phyloP scores from a whole-genome alignment of 768 basidiomycete species.

The Tricholoma bakamatsutake region DNA sequence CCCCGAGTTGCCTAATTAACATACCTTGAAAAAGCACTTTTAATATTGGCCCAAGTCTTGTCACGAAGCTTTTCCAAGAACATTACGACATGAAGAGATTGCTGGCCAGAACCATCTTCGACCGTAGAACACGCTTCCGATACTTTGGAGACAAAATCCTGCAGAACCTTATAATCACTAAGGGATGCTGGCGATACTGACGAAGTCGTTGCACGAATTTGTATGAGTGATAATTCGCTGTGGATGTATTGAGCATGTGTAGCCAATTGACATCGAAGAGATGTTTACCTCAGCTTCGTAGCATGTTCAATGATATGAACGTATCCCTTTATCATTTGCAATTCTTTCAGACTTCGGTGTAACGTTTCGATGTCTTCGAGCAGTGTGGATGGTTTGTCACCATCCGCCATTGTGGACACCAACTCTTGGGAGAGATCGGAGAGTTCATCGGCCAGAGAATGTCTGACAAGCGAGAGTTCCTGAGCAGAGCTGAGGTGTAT shows the following conservation, averaged over 20 bases:
- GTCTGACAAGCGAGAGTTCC: slow-evolving; percentile 69
- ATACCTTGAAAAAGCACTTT: slow-evolving; percentile 55
- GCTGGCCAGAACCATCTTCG: slow-evolving; percentile 41
- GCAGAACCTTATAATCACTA: slow-evolving; percentile 53
- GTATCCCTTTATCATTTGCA: slow-evolving; percentile 73
- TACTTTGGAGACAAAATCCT: slow-evolving; percentile 53
- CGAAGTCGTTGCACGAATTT: slow-evolving; percentile 35
- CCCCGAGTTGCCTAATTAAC: slow-evolving; percentile 18
- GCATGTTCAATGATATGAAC: slow-evolving; percentile 68
- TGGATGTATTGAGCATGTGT: background rate
- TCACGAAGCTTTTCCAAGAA: slow-evolving; percentile 62
- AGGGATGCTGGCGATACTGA: slow-evolving; percentile 41
- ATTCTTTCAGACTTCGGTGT: slow-evolving; percentile 70
- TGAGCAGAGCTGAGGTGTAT: slow-evolving; percentile 58
- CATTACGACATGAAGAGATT: slow-evolving; percentile 50
- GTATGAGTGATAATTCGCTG: slow-evolving; percentile 55
- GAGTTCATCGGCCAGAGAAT: slow-evolving; percentile 75
- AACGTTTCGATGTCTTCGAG: slow-evolving; percentile 79
- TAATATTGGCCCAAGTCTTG: slow-evolving; percentile 76
- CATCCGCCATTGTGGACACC: slow-evolving; percentile 46
- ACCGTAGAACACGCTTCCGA: slow-evolving; percentile 36
- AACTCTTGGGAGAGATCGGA: slow-evolving; percentile 60
- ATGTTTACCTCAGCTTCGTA: slow-evolving; percentile 61
- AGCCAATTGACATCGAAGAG: background rate
- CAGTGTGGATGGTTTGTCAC: slow-evolving; percentile 51